Conservation (phyloP, 139 green algal species). For the Coelastrella sp. region DNA sequence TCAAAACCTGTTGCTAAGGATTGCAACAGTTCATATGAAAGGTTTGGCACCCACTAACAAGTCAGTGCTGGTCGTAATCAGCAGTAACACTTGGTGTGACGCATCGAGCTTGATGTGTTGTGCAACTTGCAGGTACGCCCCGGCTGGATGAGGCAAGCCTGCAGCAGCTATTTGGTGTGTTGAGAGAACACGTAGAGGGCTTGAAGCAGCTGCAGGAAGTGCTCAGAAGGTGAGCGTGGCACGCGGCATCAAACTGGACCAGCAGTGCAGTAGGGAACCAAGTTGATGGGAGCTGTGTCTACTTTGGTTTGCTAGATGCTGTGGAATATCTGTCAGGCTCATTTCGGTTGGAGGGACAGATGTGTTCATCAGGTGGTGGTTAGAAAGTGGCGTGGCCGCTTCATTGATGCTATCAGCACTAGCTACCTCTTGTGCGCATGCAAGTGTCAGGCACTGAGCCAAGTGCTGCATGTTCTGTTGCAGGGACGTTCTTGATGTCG, state of each 20-base stretch:
- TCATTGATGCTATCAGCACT: neutral
- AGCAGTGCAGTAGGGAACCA: neutral
- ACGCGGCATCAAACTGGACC: neutral
- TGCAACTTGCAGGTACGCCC: neutral
- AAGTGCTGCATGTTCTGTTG: neutral
- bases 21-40: too few relatives aligned
- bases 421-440: neutral
- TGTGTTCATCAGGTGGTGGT: too few relatives aligned
- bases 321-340: too few relatives aligned
- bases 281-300: neutral
- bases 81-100: neutral
- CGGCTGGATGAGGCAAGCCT: slow-evolving; percentile 54
- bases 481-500: slow-evolving; percentile 40
- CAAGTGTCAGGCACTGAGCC: neutral
- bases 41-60: too few relatives aligned
- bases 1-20: too few relatives aligned
- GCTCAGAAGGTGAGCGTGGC: slow-evolving; percentile 34
- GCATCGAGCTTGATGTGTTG: neutral
- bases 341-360: too few relatives aligned
- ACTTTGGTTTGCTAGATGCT: too few relatives aligned
- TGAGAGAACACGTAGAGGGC: slow-evolving; percentile 55
- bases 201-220: slow-evolving; percentile 55
- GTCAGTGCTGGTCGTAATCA: neutral
- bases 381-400: too few relatives aligned
- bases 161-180: slow-evolving; percentile 49